Conservation (phyloP, 768 basidiomycete species). For the Inosperma sp. region DNA sequence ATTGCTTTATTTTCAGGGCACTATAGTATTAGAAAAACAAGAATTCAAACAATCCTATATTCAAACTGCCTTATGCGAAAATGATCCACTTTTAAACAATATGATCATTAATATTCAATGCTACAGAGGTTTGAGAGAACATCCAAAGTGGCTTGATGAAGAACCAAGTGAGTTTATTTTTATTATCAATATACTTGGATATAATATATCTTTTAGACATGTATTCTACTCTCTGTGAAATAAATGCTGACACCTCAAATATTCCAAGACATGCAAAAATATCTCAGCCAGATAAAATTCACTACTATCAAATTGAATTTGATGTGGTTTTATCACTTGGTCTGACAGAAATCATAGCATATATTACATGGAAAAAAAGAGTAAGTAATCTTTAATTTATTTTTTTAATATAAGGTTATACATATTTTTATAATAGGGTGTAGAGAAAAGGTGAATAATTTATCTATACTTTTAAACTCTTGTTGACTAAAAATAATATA, state of each 20-base stretch:
- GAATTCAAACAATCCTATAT: slow-evolving; percentile 37
- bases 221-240: no score
- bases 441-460: slow-evolving; percentile 39
- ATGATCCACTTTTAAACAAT: slow-evolving; percentile 7
- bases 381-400: slow-evolving; percentile 19
- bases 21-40: slow-evolving; percentile 35
- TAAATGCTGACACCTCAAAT: slow-evolving; percentile 24
- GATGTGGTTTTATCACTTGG: slow-evolving; percentile 40
- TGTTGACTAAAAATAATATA: background rate
- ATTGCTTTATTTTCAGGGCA: slow-evolving; percentile 32
- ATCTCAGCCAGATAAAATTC: no score
- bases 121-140: no score
- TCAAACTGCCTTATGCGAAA: slow-evolving; percentile 17
- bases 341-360: no score
- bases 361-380: no score
- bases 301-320: slow-evolving; percentile 27
- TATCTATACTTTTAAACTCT: no score
- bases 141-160: slow-evolving; percentile 17
- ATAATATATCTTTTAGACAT: no score
- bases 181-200: no score
- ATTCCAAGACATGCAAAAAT: no score
- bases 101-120: slow-evolving; percentile 11
- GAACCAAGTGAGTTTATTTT: slow-evolving; percentile 8
- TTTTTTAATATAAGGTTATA: background rate
- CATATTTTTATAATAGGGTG: no score